Base-by-base conservation (phyloP, 2,329 filamentous ascomycete species). In the Thermomyces lanuginosus region DNA sequence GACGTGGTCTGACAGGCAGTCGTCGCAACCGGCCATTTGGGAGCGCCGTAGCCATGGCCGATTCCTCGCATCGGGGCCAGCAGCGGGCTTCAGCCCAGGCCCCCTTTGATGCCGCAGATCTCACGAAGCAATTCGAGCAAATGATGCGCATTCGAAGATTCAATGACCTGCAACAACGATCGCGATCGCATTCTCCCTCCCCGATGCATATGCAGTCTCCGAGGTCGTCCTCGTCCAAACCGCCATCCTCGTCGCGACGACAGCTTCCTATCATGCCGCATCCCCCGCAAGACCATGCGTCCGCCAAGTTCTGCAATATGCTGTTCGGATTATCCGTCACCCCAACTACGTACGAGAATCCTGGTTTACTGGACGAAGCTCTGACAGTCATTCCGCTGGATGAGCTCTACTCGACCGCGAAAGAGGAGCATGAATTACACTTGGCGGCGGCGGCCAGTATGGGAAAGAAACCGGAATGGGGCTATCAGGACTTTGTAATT, bases 401-500 rank as follows among this genome's bases (percentile, higher is more conserved):
- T 47, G 72, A 81, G 40, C 81, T 98, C 41, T 95, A 95, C 53
- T 69, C 76, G 38, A 83, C 93, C 49, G 89, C 89, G 27, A 83
- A 95, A 49, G 86, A 95, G 50, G 84, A 95, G 55, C 73, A 70
- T 37, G 82, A 93, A 49, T 74, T 93, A 16, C 63, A 92, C 41
- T 72, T 78, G 45, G 89, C 82, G 17, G 75, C 92, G 52, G 86
- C 86, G 16, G 78, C 78, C 47, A 92, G 82, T 39, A 73, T 92
- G 59, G 80, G 79, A 11, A 72, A 78, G 30, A 79, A 78, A 49
- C 71, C 84, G 2, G 77, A 83, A 60, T 95, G 86, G 86, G 86
- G 84, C 31, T 93, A 95, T 49, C 86, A 95, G 54, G 89, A 98
- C 56, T 98, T 86, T 51, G 82, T 93, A 29, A 77, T 95, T 45